Conservation (phyloP, 768 basidiomycete species). For the Rhizopogon roseolus region DNA sequence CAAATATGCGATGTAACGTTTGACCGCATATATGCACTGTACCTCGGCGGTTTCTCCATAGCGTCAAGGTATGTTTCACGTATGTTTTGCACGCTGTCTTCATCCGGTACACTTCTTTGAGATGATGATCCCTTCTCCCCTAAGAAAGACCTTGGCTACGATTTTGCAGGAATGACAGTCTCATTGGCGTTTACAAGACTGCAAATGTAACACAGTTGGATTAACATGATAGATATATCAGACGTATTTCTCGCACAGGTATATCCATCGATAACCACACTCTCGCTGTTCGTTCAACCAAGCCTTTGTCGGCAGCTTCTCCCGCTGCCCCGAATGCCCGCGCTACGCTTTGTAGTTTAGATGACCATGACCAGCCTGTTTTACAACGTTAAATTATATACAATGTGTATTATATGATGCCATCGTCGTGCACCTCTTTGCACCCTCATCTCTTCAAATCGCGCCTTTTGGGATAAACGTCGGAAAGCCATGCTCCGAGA, state of each 20-base stretch:
- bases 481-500: constrained; percentile 18
- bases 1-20: too few species aligned
- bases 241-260: constrained; percentile 35
- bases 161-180: constrained; percentile 74
- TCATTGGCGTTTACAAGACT: constrained; percentile 98
- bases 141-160: background rate
- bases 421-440: background rate
- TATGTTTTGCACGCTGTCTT: too few species aligned
- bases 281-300: constrained; percentile 29
- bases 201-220: constrained; percentile 85
- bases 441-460: background rate
- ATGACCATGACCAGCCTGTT: too few species aligned
- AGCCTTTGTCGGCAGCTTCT: constrained; percentile 6
- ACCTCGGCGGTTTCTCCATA: too few species aligned
- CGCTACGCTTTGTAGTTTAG: background rate
- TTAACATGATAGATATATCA: background rate
- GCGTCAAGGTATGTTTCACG: too few species aligned
- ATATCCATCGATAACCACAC: constrained; percentile 79
- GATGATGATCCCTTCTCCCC: constrained; percentile 40
- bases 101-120: constrained; percentile 94
- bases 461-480: constrained; percentile 6
- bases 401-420: background rate
- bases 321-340: background rate
- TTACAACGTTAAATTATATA: background rate
- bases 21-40: too few species aligned